Evolutionary conservation across 225 moss, liverwort and hornwort genomes (phyloP), one percentile per base, ranked within the genome.

Genomic region (Lunularia cruciata): DNA sequence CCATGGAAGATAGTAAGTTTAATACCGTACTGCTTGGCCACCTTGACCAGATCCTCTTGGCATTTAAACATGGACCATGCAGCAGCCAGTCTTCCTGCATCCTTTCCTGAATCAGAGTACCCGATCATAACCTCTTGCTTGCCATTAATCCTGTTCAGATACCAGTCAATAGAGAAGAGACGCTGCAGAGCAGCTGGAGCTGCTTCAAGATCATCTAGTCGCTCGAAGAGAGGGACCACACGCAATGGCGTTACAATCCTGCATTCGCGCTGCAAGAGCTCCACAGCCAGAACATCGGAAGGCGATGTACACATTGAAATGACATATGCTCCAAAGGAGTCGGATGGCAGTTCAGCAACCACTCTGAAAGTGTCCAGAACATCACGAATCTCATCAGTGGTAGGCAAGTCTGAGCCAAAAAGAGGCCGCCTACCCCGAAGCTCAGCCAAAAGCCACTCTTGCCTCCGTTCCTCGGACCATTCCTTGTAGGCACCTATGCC

Each of bases 71-170:
- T 92, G 72, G 88, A 85, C 95, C 95, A 96, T 31, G 92, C 90
- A 34, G 95, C 95, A 52, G 95, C 87, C 49, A 96, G 79, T 76
- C 95, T 83, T 52, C 95, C 95, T 9, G 95, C 95, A 77, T 96
- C 95, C 69, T 96, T 96, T 46, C 95, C 95, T 12, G 95, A 96
- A 73, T 96, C 95, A 38, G 95, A 96, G 69, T 96, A 96, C 14
- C 95, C 95, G 53, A 96, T 96, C 95, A 96, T 83, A 74, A 95
- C 95, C 79, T 96, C 95, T 57, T 96, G 95, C 80, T 89, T 90
- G 59, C 95, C 92, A 56, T 87, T 86, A 45, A 96, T 92, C 76
- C 86, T 88, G 57, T 90, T 86, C 74, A 90, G 68, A 65, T 96
- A 96, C 95, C 95, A 96, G 57, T 96, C 92, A 38, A 96, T 83